Evolutionary conservation across 345 rosid genomes (phyloP).

Genomic region (Melaleuca quinquenervia): DNA sequence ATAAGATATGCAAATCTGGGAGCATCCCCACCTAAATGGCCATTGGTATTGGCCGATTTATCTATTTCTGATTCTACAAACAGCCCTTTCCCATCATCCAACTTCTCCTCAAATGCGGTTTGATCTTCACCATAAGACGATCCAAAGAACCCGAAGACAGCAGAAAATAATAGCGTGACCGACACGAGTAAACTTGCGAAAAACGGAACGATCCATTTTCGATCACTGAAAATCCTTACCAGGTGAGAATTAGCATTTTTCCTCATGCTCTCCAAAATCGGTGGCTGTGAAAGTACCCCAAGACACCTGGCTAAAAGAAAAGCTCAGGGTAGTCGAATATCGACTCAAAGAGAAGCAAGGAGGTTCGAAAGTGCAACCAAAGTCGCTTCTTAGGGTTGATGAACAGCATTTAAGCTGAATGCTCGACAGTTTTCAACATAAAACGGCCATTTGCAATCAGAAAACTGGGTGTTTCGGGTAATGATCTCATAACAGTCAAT

Average conservation of each 20-base stretch:
- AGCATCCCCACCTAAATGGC: conserved; percentile 17
- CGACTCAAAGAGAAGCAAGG: conserved; percentile 10
- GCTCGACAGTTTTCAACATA: not conserved
- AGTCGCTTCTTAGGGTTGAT: conserved; percentile 9
- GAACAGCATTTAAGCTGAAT: conserved; percentile 10
- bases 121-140: conserved; percentile 34
- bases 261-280: conserved; percentile 28
- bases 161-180: conserved; percentile 36
- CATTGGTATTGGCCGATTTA: conserved; percentile 15
- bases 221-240: conserved; percentile 53
- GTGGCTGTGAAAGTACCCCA: not conserved
- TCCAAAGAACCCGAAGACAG: conserved; percentile 25
- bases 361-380: conserved; percentile 14
- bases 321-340: not conserved
- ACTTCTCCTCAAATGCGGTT: conserved; percentile 18
- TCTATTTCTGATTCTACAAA: conserved; percentile 55
- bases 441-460: not conserved
- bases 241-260: conserved; percentile 43
- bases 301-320: conserved; percentile 1
- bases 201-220: conserved; percentile 69
- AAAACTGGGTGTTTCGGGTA: not conserved
- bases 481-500: not conserved
- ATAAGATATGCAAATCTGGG: conserved; percentile 81
- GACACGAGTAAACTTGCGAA: conserved; percentile 57
- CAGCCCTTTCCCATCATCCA: conserved; percentile 39